Evolutionary conservation across 805 yeast genomes (phyloP).

Genomic region (Barnettozyma sp.): DNA sequence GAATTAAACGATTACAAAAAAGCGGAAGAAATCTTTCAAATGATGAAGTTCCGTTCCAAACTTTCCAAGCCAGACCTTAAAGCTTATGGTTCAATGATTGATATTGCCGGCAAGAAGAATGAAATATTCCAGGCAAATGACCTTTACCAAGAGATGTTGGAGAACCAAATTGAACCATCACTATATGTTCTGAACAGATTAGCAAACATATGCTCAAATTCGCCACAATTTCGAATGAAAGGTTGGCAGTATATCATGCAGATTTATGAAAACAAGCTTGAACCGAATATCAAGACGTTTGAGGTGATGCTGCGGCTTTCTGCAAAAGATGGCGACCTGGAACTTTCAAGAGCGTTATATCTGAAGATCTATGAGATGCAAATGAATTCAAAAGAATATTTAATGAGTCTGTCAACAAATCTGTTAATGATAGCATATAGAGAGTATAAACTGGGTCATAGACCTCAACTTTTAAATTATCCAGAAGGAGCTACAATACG

Average conservation of each 20-base stretch:
- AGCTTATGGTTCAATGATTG: slow-evolving; percentile 68
- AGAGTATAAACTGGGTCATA: slow-evolving; percentile 26
- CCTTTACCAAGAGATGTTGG: slow-evolving; percentile 62
- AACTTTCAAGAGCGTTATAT: slow-evolving; percentile 63
- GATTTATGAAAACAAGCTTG: slow-evolving; percentile 40
- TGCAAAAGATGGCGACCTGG: slow-evolving; percentile 73
- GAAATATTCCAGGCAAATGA: slow-evolving; percentile 72
- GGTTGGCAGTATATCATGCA: slow-evolving; percentile 81
- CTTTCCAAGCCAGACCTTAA: slow-evolving; percentile 58
- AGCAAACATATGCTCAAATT: slow-evolving; percentile 61
- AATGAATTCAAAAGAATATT: neutral
- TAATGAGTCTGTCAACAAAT: slow-evolving; percentile 14
- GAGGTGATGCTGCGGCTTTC: slow-evolving; percentile 70
- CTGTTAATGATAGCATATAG: slow-evolving; percentile 46
- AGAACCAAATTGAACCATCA: slow-evolving; percentile 30
- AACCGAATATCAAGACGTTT: slow-evolving; percentile 40
- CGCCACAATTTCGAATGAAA: slow-evolving; percentile 37
- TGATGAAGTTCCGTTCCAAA: slow-evolving; percentile 73
- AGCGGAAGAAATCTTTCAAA: slow-evolving; percentile 70
- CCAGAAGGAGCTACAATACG: slow-evolving; percentile 43
- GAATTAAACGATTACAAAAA: slow-evolving; percentile 43
- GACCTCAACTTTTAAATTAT: slow-evolving; percentile 34
- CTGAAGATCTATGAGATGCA: slow-evolving; percentile 36
- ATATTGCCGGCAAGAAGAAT: slow-evolving; percentile 52
- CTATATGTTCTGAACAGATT: slow-evolving; percentile 45